Evolutionary conservation across 768 basidiomycete species (phyloP).

Genomic region (Lactarius hengduanensis): DNA sequence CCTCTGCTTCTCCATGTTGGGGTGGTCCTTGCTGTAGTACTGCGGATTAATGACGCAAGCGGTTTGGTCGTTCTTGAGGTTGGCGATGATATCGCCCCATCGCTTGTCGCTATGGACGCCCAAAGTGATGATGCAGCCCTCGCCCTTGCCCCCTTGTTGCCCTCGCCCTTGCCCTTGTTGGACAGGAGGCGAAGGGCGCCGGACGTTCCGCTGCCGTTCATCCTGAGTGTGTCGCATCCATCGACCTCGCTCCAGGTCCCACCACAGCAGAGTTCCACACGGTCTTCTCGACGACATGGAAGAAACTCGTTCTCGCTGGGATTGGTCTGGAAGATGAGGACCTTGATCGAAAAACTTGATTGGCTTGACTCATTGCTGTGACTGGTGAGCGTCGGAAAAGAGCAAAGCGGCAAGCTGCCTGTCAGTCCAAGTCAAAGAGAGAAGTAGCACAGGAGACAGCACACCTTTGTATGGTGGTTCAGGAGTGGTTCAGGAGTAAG

Average conservation of each 20-base stretch:
- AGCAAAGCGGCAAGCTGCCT: neutral
- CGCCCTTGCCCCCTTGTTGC: no score
- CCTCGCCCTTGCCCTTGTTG: no score
- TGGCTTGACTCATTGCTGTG: neutral
- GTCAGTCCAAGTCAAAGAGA: no score
- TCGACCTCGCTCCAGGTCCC: conserved; percentile 36
- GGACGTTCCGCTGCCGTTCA: conserved; percentile 42
- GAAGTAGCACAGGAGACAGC: no score
- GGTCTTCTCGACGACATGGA: conserved; percentile 38
- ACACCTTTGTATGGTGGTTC: neutral
- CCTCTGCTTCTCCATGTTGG: conserved; percentile 44
- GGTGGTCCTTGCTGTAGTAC: conserved; percentile 5
- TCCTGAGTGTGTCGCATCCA: conserved; percentile 34
- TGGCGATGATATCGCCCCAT: conserved; percentile 42
- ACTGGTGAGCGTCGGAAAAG: neutral
- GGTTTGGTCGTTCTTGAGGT: conserved; percentile 27
- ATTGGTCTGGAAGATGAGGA: conserved; percentile 29
- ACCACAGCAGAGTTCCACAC: conserved; percentile 38
- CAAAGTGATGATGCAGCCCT: conserved; percentile 37
- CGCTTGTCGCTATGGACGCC: conserved; percentile 42
- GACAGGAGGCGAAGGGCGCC: conserved; percentile 38
- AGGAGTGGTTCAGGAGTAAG: neutral
- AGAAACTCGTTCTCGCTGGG: conserved; percentile 24
- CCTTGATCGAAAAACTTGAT: conserved; percentile 27
- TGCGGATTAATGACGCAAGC: conserved; percentile 14